A percentile compares a stretch with the other conserved stretches of the same genome.
Evolutionary conservation across 2,329 filamentous ascomycete species (phyloP).

Genomic region (Pseudogymnoascus sp.): DNA sequence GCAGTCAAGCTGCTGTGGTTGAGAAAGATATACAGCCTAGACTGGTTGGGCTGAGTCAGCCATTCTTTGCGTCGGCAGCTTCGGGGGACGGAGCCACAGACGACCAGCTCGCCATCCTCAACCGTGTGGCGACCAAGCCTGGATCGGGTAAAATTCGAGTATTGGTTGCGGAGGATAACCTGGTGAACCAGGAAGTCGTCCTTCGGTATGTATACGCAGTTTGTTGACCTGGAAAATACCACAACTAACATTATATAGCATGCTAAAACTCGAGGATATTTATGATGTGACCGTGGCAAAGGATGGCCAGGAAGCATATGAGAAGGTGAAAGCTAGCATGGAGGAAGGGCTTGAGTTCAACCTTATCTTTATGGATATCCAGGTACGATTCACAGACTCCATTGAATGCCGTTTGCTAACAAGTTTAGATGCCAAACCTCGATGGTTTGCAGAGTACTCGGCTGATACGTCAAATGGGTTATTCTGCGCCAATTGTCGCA

Average conservation of each 20-base stretch:
- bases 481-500: conserved; percentile 80
- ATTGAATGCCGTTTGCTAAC: conserved; percentile 9
- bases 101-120: conserved; percentile 58
- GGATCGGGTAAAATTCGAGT: conserved; percentile 62
- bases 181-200: conserved; percentile 55
- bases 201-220: conserved; percentile 35
- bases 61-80: conserved; percentile 54
- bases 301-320: conserved; percentile 79
- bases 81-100: conserved; percentile 31
- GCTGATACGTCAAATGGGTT: conserved; percentile 79
- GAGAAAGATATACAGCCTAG: conserved; percentile 64
- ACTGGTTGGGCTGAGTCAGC: conserved; percentile 72
- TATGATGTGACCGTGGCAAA: conserved; percentile 84
- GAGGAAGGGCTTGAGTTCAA: conserved; percentile 65
- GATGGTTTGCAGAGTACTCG: conserved; percentile 82
- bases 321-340: conserved; percentile 78
- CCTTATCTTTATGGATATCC: conserved; percentile 92
- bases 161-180: conserved; percentile 76
- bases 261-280: conserved; percentile 70
- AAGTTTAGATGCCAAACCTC: conserved; percentile 74
- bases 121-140: conserved; percentile 55
- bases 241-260: conserved; percentile 52
- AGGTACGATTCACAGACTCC: conserved; percentile 27
- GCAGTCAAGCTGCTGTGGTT: conserved; percentile 30
- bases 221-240: conserved; percentile 34